Evolutionary conservation across 345 rosid genomes (phyloP).

Genomic region (Salix dunnii): DNA sequence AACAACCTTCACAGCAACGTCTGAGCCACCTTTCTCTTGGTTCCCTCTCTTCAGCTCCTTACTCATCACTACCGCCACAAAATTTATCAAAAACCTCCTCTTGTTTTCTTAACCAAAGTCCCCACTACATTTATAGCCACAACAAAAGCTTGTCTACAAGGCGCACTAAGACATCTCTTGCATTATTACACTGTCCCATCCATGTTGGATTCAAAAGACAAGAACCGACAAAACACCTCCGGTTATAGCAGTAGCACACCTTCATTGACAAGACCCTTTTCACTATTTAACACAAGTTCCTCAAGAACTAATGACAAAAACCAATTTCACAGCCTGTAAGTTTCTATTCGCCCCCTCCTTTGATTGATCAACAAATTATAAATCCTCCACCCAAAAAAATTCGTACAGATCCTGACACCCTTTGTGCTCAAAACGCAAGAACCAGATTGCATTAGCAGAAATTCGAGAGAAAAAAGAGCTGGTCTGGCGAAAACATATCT

Average conservation of each 20-base stretch:
- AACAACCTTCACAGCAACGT: slow-evolving; percentile 70
- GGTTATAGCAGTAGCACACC: slow-evolving; percentile 25
- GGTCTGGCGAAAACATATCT: not conserved
- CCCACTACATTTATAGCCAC: slow-evolving; percentile 19
- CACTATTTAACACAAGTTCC: slow-evolving; percentile 35
- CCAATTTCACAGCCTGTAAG: not conserved
- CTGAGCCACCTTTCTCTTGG: slow-evolving; percentile 43
- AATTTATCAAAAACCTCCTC: not conserved
- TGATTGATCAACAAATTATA: slow-evolving; percentile 12
- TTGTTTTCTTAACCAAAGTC: slow-evolving; percentile 10
- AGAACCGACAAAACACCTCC: slow-evolving; percentile 30
- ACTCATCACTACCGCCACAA: slow-evolving; percentile 43
- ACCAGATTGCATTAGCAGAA: slow-evolving; percentile 14
- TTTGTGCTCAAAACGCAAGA: slow-evolving; percentile 25
- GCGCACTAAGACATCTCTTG: slow-evolving; percentile 15
- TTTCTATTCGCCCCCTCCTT: slow-evolving; percentile 8
- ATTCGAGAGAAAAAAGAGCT: slow-evolving; percentile 4
- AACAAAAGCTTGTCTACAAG: slow-evolving; percentile 5
- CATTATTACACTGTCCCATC: slow-evolving; percentile 44
- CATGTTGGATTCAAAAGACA: slow-evolving; percentile 33
- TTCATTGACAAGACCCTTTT: slow-evolving; percentile 48
- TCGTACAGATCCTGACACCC: slow-evolving; percentile 25
- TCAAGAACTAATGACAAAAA: slow-evolving; percentile 14
- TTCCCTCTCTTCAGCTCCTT: slow-evolving; percentile 52
- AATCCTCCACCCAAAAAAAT: not conserved